Evolutionary conservation across 768 basidiomycete genomes (phyloP), one percentile per base, ranked within the genome.

Genomic region (Clitopilus hobsonii): DNA sequence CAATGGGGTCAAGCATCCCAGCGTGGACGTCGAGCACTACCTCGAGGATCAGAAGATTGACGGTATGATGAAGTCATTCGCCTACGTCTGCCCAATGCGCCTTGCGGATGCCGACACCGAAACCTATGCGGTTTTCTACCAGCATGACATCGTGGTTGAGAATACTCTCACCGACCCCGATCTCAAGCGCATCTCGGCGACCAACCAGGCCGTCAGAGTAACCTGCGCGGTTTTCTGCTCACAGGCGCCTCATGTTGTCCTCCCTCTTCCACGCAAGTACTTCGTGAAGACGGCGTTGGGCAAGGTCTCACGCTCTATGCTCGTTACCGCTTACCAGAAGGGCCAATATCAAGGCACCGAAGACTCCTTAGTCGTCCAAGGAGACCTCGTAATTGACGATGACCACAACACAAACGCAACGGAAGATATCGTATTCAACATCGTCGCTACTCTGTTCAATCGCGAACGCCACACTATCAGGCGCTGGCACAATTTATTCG

Each of bases 401-500:
- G 41, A 58, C 56, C 2, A 63, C 38, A 13, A 25, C 52, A 60
- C 56, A 28, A 41, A 36, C 6, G 56, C 69, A 0, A 70, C 72
- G 28, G 64, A 63, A 49, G 61, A 53, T 5, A 45, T 74, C 26
- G 64, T 65, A 36, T n/a, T n/a, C n/a, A 57, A 67, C 2, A 64
- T 64, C 52, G 67, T 71, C 30, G 63, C 67, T 22, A 60, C 58
- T 13, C 65, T 73, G 26, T 72, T 75, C 58, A 20, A 18, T 10
- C 16, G n/a, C 22, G 41, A 45, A n/a, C 22, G 22, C 22, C 10
- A 10, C 3, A 18, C 16, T 3, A 5, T 6, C 36, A n/a, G 32
- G 18, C 36, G n/a, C 16, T 38, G 6, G 16, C 27, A 7, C 18
- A 52, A 52, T 36, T 30, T 52, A 14, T 52, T 52, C n/a, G 51